Percentiles rank a stretch among this genome's conserved stretches.
These are phyloP conservation scores for Noccaea caerulescens DNA, from an alignment of 345 rosid genomes.

Conservation along the genomic window DNA sequence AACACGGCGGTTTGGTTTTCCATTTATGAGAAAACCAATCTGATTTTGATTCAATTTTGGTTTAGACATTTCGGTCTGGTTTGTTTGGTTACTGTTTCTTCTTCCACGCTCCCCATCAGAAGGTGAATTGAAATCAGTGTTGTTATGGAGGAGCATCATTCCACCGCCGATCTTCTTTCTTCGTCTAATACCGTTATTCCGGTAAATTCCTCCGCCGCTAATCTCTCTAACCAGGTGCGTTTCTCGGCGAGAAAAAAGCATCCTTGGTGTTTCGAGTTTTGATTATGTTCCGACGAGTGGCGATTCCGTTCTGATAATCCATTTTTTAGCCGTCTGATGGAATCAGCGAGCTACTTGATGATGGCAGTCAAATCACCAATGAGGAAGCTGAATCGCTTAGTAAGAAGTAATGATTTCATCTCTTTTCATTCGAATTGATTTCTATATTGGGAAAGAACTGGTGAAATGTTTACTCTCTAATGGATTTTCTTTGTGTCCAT, in stretches of 20 bases:
- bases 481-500: background rate
- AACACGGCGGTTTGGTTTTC: background rate
- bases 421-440: background rate
- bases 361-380: constrained; percentile 65
- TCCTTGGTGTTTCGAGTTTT: background rate
- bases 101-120: background rate
- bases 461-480: background rate
- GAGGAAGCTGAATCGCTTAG: constrained; percentile 62
- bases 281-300: background rate
- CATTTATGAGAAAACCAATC: background rate
- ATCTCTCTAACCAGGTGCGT: constrained; percentile 41
- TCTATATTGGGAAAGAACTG: background rate
- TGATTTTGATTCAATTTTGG: background rate
- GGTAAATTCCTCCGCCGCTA: constrained; percentile 47
- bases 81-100: background rate
- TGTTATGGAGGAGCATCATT: constrained; percentile 53
- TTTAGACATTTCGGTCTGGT: constrained; percentile 2
- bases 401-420: constrained; percentile 52
- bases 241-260: background rate
- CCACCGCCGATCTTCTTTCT: constrained; percentile 57
- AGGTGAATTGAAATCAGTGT: background rate
- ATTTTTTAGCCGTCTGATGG: constrained; percentile 60
- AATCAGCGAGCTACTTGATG: constrained; percentile 54
- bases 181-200: background rate
- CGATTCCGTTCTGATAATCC: constrained; percentile 1